A percentile compares a stretch with the other conserved stretches of the same genome.
These are phyloP conservation scores for Physcia stellaris DNA, from an alignment of 495 filamentous ascomycete species.

Conservation along the genomic window DNA sequence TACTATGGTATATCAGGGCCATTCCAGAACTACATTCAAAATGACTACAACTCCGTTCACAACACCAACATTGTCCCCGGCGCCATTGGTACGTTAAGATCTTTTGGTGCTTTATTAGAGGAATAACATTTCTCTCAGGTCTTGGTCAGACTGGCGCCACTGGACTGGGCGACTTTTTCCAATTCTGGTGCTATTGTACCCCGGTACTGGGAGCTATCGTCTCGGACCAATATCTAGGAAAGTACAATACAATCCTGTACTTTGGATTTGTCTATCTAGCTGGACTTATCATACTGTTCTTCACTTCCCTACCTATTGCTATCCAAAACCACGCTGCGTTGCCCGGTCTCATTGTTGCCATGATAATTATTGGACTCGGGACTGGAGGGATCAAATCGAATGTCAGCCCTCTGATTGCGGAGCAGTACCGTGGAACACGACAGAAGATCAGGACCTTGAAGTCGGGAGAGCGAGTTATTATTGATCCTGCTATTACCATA, in stretches of 20 bases:
- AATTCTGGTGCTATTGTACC: conserved; percentile 43
- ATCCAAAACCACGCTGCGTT: conserved; percentile 30
- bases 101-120: not conserved
- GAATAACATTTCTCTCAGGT: conserved; percentile 9
- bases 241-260: conserved; percentile 49
- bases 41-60: conserved; percentile 30
- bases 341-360: conserved; percentile 32
- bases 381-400: conserved; percentile 65
- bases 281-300: conserved; percentile 32
- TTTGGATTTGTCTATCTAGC: conserved; percentile 34
- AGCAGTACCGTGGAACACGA: conserved; percentile 52
- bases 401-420: conserved; percentile 41
- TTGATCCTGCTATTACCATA: conserved; percentile 59
- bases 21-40: conserved; percentile 37
- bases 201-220: conserved; percentile 1
- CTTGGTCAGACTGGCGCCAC: conserved; percentile 37
- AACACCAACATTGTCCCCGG: conserved; percentile 32
- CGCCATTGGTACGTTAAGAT: conserved; percentile 33
- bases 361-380: conserved; percentile 35
- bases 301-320: conserved; percentile 30
- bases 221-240: conserved; percentile 35
- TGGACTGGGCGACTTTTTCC: conserved; percentile 45
- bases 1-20: conserved; percentile 43
- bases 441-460: conserved; percentile 32
- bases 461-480: conserved; percentile 57